Conservation (phyloP, 805 yeast genomes). For the Sporopachydermia lactativora region DNA sequence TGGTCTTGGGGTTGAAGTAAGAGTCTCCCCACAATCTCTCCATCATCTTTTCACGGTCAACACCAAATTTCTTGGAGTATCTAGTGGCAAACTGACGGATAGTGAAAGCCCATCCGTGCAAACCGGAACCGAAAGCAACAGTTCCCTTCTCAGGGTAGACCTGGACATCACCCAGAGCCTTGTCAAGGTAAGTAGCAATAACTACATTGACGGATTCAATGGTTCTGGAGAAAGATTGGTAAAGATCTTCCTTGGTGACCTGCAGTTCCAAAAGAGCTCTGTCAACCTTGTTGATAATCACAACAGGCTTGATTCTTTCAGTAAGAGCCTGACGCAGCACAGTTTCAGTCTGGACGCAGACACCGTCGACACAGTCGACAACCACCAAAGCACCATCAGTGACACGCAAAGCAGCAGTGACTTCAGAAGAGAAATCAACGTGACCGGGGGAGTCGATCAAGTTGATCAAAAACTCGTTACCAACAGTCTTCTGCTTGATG, state of each 20-base stretch:
- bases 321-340: slow-evolving; percentile 97
- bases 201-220: slow-evolving; percentile 98
- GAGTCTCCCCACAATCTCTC: slow-evolving; percentile 99
- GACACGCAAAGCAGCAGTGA: slow-evolving; percentile 98
- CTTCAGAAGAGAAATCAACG: slow-evolving; percentile 99
- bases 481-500: slow-evolving; percentile 82
- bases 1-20: slow-evolving; percentile 99
- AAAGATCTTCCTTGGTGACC: slow-evolving; percentile 96
- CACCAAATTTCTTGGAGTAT: slow-evolving; percentile 99
- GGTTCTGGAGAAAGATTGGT: slow-evolving; percentile 97
- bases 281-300: slow-evolving; percentile 97
- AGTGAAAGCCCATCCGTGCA: slow-evolving; percentile 99
- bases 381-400: slow-evolving; percentile 99
- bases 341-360: slow-evolving; percentile 99
- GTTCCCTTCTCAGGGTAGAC: slow-evolving; percentile 99
- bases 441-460: slow-evolving; percentile 99
- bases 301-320: slow-evolving; percentile 99
- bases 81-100: slow-evolving; percentile 96
- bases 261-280: slow-evolving; percentile 98
- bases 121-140: slow-evolving; percentile 99
- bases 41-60: slow-evolving; percentile 95
- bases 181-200: slow-evolving; percentile 88
- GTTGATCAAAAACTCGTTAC: slow-evolving; percentile 93
- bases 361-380: slow-evolving; percentile 99
- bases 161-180: slow-evolving; percentile 87